These are phyloP conservation scores for Aethionema arabicum DNA, from an alignment of 345 rosid genomes.

Conservation along the genomic window DNA sequence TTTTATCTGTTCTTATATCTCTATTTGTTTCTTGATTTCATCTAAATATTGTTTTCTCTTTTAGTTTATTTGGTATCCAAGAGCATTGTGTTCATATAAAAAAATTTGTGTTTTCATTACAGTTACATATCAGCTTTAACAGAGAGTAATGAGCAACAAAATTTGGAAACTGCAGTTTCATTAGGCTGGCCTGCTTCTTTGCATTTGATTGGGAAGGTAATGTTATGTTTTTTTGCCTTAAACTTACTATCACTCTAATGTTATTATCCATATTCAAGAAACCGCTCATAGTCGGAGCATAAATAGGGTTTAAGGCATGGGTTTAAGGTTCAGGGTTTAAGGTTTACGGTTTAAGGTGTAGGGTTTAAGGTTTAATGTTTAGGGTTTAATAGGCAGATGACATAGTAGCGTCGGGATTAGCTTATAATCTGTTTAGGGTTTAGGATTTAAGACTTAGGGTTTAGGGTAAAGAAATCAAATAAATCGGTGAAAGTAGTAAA, in stretches of 20 bases:
- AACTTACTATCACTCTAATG: background rate
- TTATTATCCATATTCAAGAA: background rate
- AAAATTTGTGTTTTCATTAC: slow-evolving; percentile 28
- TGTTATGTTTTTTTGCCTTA: background rate
- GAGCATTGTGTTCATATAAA: background rate
- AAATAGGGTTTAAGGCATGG: too few relatives aligned
- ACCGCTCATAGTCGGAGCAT: too few relatives aligned
- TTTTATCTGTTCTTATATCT: too few relatives aligned
- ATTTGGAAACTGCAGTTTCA: slow-evolving; percentile 63
- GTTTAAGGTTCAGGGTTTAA: too few relatives aligned
- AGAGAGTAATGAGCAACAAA: slow-evolving; percentile 50
- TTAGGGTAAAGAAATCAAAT: too few relatives aligned
- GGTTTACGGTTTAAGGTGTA: too few relatives aligned
- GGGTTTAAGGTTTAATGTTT: too few relatives aligned
- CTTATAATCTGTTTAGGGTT: too few relatives aligned
- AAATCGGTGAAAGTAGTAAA: too few relatives aligned
- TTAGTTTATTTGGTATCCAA: background rate
- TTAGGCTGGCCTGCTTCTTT: slow-evolving; percentile 95
- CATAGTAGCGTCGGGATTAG: too few relatives aligned
- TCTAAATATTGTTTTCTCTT: slow-evolving; percentile 1
- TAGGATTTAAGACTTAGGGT: too few relatives aligned
- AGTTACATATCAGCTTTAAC: slow-evolving; percentile 88
- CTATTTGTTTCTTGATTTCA: background rate
- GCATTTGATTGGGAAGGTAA: slow-evolving; percentile 94
- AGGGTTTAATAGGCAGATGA: too few relatives aligned